These are phyloP conservation scores for Skeletonema tropicum DNA, from an alignment of 108 stramenopile species.

Conservation along the genomic window DNA sequence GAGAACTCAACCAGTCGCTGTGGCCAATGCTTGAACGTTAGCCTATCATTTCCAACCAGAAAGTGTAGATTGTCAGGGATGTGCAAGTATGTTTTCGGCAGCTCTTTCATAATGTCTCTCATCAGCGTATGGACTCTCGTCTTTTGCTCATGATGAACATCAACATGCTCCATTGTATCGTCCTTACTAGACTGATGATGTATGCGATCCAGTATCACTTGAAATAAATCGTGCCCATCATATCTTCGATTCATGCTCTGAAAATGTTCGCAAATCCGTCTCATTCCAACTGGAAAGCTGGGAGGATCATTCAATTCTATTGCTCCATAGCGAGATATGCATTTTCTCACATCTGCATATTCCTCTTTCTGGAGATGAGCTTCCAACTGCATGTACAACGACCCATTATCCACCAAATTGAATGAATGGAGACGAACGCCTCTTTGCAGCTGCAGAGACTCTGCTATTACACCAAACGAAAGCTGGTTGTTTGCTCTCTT, in stretches of 20 bases:
- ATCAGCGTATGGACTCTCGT: constrained; percentile 25
- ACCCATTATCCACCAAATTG: constrained; percentile 20
- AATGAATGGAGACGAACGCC: constrained; percentile 49
- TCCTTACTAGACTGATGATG: constrained; percentile 18
- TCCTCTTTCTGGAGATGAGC: constrained; percentile 10
- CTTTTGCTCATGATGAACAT: constrained; percentile 26
- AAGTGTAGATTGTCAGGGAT: constrained; percentile 48
- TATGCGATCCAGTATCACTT: constrained; percentile 38
- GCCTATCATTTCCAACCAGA: constrained; percentile 20
- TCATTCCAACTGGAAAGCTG: constrained; percentile 42
- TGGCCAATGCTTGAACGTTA: constrained; percentile 48
- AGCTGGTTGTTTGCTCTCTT: constrained; percentile 19
- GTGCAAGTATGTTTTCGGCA: constrained; percentile 67
- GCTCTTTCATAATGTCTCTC: constrained; percentile 34
- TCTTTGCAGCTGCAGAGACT: constrained; percentile 47
- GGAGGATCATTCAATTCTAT: neutral
- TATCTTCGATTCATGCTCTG: constrained; percentile 13
- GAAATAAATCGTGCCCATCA: constrained; percentile 30
- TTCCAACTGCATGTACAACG: constrained; percentile 28
- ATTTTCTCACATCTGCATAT: constrained; percentile 16
- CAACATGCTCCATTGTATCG: constrained; percentile 1
- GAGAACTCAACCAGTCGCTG: constrained; percentile 58
- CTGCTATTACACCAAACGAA: constrained; percentile 48
- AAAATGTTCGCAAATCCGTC: constrained; percentile 48
- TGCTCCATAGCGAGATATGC: constrained; percentile 32